phyloP scores from a whole-genome alignment of 805 yeast genomes.

The Zygosaccharomyces bailii region DNA sequence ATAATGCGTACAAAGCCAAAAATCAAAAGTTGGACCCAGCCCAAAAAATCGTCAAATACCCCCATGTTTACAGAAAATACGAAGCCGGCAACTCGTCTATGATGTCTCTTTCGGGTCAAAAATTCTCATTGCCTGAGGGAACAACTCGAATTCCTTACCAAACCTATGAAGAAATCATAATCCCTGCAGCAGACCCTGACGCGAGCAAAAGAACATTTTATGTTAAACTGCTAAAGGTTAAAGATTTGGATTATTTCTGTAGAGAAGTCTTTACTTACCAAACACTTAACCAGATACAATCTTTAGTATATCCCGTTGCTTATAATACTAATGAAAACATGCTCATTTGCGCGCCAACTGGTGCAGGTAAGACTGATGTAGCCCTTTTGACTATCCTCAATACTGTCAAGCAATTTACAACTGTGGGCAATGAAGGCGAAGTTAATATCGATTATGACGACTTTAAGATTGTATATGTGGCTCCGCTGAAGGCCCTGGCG shows the following conservation, averaged over 20 bases:
- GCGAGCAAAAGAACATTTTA: slow-evolving; percentile 44
- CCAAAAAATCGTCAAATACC: slow-evolving; percentile 53
- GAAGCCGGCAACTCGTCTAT: slow-evolving; percentile 56
- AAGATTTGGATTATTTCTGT: slow-evolving; percentile 71
- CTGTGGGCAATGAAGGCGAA: slow-evolving; percentile 48
- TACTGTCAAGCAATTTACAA: slow-evolving; percentile 67
- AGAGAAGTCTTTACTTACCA: slow-evolving; percentile 80
- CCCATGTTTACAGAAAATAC: slow-evolving; percentile 78
- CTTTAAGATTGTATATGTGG: slow-evolving; percentile 88
- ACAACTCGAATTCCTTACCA: slow-evolving; percentile 62
- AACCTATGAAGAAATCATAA: slow-evolving; percentile 72
- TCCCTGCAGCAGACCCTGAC: slow-evolving; percentile 66
- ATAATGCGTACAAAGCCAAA: slow-evolving; percentile 48
- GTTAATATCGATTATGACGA: slow-evolving; percentile 72
- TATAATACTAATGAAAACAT: slow-evolving; percentile 90
- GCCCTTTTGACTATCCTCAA: slow-evolving; percentile 79
- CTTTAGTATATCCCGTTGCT: slow-evolving; percentile 87
- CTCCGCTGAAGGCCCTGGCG: slow-evolving; percentile 90
- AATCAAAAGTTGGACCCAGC: slow-evolving; percentile 49
- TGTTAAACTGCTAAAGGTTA: slow-evolving; percentile 50
- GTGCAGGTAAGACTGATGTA: slow-evolving; percentile 96
- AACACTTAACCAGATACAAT: slow-evolving; percentile 81
- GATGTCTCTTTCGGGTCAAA: slow-evolving; percentile 76
- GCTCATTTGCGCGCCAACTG: slow-evolving; percentile 96
- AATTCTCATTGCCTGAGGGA: slow-evolving; percentile 75